Base-by-base conservation (phyloP, 768 basidiomycete species). In the Symmetrospora coprosmae region DNA sequence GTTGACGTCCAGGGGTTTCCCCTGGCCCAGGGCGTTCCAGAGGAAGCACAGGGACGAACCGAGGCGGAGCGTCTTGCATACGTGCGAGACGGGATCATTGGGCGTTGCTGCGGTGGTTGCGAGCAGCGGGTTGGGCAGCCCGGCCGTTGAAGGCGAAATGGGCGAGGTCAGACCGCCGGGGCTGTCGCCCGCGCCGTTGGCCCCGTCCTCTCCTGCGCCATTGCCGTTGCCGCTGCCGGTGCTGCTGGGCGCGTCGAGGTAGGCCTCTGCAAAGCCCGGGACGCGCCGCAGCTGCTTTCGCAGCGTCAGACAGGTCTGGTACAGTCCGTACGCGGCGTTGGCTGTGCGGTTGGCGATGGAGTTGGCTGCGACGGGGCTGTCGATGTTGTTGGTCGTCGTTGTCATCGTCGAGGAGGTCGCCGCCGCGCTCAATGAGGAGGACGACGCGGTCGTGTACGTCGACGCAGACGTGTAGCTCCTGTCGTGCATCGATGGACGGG, bases 41-140 rank as follows among this genome's bases (percentile, higher is more conserved):
- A 99, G 82, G 76, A 86, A 94, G 75, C 89, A 92, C 66, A 97
- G 84, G 43, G 90, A 84, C 47, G 87, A 82, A 61, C 94, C 94
- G 34, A 89, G 80, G 39, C 89, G 83, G 74, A 99, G 86, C 71
- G 86, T 82, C 70, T 88, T 86, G 84, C 91, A 92, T 49, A 96
- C 82, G 72, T 89, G 87, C 46, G 85, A 83, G 68, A 99, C 92
- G 35, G 89, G 87, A 75, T 96, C 90, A 40, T 84, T 85, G 33
- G 49, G 33, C 23, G 14, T 27, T 50, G 49, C 45, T 47, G 49
- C 14, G 16, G 49, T 50, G 14, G 49, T 48, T 48, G 60, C 1
- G 47, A 41, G 2, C 27, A 19, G n/a, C 37, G 13, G 35, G 14
- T 25, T 17, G 39, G n/a, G 41, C 39, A 37, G 17, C 11, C 17